A percentile compares a stretch with the other conserved stretches of the same genome.
phyloP scores from a whole-genome alignment of 2,329 filamentous ascomycete genomes.

The Periconia sp. region DNA sequence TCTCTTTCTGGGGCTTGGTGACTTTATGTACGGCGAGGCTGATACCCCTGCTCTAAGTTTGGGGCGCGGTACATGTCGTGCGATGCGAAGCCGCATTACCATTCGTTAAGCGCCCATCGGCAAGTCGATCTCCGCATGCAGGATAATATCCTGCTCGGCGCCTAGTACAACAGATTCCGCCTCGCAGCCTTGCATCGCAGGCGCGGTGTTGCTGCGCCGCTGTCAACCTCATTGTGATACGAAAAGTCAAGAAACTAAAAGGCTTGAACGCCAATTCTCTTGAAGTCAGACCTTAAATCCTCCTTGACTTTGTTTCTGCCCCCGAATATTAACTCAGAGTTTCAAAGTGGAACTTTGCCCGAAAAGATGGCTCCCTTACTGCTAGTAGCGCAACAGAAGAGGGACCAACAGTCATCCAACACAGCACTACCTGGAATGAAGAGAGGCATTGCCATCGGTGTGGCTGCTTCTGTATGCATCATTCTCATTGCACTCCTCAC shows the following conservation, averaged over 20 bases:
- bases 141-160: no score
- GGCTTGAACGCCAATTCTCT: background rate
- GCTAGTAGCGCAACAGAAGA: background rate
- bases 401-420: background rate
- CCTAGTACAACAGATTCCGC: constrained; percentile 1
- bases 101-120: no score
- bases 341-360: background rate
- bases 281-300: background rate
- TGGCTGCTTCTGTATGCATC: constrained; percentile 28
- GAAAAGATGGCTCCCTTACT: constrained; percentile 2
- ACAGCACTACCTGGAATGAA: constrained; percentile 34
- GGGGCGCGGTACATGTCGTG: no score
- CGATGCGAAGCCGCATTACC: no score
- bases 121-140: no score
- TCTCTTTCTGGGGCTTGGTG: no score
- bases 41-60: no score
- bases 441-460: constrained; percentile 35
- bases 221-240: no score
- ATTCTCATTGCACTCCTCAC: constrained; percentile 29
- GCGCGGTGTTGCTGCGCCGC: constrained; percentile 4
- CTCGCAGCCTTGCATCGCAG: background rate
- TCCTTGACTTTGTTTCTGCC: no score
- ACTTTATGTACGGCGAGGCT: no score
- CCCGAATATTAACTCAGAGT: background rate
- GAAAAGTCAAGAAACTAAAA: constrained; percentile 1